Percentiles rank a stretch among this genome's conserved stretches.
Evolutionary conservation across 805 yeast genomes (phyloP).

Genomic region (Peterozyma xylosa): DNA sequence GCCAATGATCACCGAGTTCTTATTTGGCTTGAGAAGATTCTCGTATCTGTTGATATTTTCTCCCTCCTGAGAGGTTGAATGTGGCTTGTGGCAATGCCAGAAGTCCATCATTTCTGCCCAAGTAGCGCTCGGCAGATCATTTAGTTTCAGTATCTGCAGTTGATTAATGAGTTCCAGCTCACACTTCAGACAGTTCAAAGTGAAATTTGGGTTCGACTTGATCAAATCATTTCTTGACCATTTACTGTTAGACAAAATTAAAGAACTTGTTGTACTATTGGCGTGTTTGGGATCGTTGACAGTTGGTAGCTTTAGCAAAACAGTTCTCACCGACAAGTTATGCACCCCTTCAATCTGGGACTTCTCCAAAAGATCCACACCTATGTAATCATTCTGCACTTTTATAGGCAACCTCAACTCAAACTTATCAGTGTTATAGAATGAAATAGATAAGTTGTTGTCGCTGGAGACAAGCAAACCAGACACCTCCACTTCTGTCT

Average conservation of each 20-base stretch:
- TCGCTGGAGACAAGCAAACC: slow-evolving; percentile 1
- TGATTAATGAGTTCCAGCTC: slow-evolving; percentile 22
- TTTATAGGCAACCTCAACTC: slow-evolving; percentile 9
- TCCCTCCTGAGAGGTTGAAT: slow-evolving; percentile 15
- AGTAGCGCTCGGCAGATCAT: slow-evolving; percentile 80
- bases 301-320: neutral
- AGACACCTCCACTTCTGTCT: neutral
- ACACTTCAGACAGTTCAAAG: slow-evolving; percentile 27
- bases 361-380: neutral
- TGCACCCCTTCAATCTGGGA: slow-evolving; percentile 4
- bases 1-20: slow-evolving; percentile 42
- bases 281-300: neutral
- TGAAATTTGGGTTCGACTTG: neutral
- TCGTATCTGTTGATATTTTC: slow-evolving; percentile 24
- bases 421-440: slow-evolving; percentile 8
- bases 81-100: slow-evolving; percentile 94
- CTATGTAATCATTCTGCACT: neutral
- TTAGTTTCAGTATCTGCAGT: slow-evolving; percentile 21
- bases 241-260: neutral
- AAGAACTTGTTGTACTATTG: no score
- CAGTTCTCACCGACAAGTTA: neutral
- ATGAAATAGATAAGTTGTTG: slow-evolving; percentile 2
- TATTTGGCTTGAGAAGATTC: slow-evolving; percentile 36
- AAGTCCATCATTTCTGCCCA: slow-evolving; percentile 96
- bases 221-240: neutral